Base-by-base conservation (phyloP, 1,284 basidiomycete species). In the Boletellus dicymbophilus region DNA sequence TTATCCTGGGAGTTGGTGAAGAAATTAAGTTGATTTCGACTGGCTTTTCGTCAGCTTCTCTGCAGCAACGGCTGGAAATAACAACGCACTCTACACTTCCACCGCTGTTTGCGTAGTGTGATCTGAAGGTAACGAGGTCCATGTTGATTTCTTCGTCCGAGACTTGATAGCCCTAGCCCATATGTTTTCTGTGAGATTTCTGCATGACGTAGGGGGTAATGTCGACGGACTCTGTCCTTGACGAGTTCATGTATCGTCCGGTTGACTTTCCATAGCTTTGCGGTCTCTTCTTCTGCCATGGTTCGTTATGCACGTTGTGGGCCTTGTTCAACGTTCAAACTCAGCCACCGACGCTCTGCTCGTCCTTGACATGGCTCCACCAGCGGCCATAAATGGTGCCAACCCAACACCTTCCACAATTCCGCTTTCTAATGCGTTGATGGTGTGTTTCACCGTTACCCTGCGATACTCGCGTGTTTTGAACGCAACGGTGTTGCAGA, bases 221-320 rank as follows among this genome's bases (percentile, higher is more conserved):
- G 37, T 49, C 58, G 38, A 70, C 81, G 72, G 58, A 90, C 88
- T 74, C 95, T 83, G 71, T 99, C 97, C 65, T 88, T 85, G 53
- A 96, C 92, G 51, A 99, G 85, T 74, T 99, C 97, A 70, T 98
- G 95, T 46, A 98, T 91, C 37, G 97, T 99, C 63, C 93, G 78
- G 72, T 95, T 95, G 56, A 99, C 95, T 65, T 95, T 89, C 93
- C 95, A 98, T 62, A 99, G 79, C 65, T 88, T 85, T 46, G 93
- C 85, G 46, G 81, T 78, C 68, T 91, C 88, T 70, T 90, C 88
- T 55, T 89, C 85, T 55, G 77, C 73, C 82, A 86, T 84, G 62
- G 67, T 59, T 55, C 53, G 46, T 44, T 54, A 49, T 50, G 59
- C 28, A 55, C 55, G 62, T 10, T 6, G 58, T 48, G 45, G 44